phyloP scores from a whole-genome alignment of 169 alveolate genomes.

The Neospora caninum region DNA sequence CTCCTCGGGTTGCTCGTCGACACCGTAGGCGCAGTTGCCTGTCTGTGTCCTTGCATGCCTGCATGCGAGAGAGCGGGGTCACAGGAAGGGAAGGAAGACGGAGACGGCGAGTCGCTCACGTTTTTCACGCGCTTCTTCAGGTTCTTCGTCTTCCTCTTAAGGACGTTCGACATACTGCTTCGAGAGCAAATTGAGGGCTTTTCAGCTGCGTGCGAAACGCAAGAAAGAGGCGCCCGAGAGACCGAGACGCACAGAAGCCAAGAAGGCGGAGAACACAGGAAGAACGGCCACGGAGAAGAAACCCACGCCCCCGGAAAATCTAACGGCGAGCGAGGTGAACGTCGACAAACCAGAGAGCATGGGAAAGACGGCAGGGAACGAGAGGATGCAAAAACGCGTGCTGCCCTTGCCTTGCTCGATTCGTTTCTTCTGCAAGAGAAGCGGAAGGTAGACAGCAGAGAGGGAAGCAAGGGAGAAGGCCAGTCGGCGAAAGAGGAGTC shows the following conservation, averaged over 20 bases:
- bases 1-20: neutral
- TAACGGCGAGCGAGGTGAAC: too few relatives aligned
- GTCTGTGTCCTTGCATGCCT: neutral
- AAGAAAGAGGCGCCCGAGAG: neutral
- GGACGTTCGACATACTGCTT: neutral
- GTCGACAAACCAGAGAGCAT: neutral
- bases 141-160: neutral
- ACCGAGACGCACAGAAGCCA: neutral
- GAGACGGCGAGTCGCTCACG: neutral
- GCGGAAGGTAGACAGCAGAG: neutral
- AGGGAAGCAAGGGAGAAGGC: neutral
- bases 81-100: neutral
- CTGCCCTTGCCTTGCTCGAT: neutral
- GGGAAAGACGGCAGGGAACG: neutral
- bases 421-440: neutral
- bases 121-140: neutral
- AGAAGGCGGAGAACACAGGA: neutral
- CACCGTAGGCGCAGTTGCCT: neutral
- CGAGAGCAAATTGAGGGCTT: neutral
- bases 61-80: neutral
- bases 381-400: neutral
- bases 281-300: neutral
- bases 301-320: neutral
- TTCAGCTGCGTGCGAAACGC: neutral
- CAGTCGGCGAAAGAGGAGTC: too few relatives aligned